Base-by-base conservation (phyloP, 805 yeast species). In the Schwanniomyces yamadae region DNA sequence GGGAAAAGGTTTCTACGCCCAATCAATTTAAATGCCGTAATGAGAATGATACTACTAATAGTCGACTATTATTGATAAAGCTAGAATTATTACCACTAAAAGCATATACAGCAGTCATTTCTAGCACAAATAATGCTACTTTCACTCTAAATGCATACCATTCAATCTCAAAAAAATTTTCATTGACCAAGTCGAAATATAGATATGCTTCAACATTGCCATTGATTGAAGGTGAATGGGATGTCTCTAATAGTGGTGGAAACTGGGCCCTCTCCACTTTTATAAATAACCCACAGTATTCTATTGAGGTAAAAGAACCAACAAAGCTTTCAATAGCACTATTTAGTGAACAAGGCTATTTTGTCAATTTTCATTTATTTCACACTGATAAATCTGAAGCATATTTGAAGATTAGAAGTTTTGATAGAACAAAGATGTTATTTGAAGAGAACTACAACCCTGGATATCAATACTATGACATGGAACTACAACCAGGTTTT, bases 201-300 rank as follows among this genome's bases (percentile, higher is more conserved):
- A 41, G 43, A 18, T 55, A 52, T 32, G 34, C 53, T 4, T 33
- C 48, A 16, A 30, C 39, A 1, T 36, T 46, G 2, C 48, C 54
- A 3, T 19, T 59, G 2, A 39, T 55, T 2, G 34, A 50, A 1
- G 81, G 69, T 13, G 49, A 50, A 17, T 82, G 86, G 86, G 54
- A 55, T 8, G 45, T 55, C 1, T 54, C 51, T 3, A 55, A 53
- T 11, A 54, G 70, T 29, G 86, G 85, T 2, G 87, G 88, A 0
- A 74, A 67, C 45, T 75, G 79, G 77, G 40, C 71, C 0, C 39
- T 60, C 16, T 59, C 71, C 5, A 54, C 71, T 0, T 82, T 67
- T 45, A 49, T 73, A 14, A 48, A 61, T 7, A 82, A 82, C 42
- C 87, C 87, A 0, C 85, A 79, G 43, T 78, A 62, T 33, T 50